Conservation (phyloP, 2,329 filamentous ascomycete genomes). For the Didymella pinodella region DNA sequence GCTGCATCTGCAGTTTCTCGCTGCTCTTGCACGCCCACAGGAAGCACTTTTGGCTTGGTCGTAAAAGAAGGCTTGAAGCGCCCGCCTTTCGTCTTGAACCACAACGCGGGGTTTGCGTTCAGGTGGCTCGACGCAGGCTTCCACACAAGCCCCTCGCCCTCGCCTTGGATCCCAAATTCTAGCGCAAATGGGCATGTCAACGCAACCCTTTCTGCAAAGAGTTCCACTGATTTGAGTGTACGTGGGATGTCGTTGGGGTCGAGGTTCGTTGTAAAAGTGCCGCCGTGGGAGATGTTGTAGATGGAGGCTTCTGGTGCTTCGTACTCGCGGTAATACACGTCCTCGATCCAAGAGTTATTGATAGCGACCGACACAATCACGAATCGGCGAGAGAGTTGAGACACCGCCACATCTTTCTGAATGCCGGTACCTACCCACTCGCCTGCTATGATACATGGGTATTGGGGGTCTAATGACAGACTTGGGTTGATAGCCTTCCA, state of each 20-base stretch:
- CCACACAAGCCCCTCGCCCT: background rate
- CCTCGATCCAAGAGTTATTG: background rate
- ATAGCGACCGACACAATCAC: background rate
- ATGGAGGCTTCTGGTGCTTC: background rate
- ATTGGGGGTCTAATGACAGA: constrained; percentile 6
- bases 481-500: constrained; percentile 32
- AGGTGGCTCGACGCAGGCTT: background rate
- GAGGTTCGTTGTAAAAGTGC: background rate
- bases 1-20: background rate
- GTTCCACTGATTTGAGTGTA: background rate
- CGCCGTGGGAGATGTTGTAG: background rate
- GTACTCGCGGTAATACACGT: background rate
- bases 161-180: background rate
- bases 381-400: constrained; percentile 31
- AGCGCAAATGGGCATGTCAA: background rate
- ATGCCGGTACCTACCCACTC: constrained; percentile 43
- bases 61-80: background rate
- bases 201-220: background rate
- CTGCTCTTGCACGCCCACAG: background rate
- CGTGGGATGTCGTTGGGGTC: background rate
- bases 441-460: constrained; percentile 38
- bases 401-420: constrained; percentile 40
- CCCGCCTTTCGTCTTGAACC: background rate
- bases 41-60: background rate
- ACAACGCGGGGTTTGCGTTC: background rate